These are phyloP conservation scores for Eutrema salsugineum DNA, from an alignment of 441 rosid genomes.

Conservation along the genomic window DNA sequence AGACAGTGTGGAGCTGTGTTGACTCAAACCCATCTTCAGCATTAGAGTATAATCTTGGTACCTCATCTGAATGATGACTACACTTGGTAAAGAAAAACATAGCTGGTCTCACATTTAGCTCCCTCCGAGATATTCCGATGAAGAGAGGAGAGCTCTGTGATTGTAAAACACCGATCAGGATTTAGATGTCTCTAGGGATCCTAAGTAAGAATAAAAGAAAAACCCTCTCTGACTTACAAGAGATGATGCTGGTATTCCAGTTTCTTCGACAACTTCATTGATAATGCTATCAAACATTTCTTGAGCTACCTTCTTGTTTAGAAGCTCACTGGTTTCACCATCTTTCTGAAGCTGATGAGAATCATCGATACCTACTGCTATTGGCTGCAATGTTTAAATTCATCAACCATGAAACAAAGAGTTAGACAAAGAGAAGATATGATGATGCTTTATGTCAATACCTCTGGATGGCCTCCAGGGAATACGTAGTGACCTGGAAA, in stretches of 20 bases:
- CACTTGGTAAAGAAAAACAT: slow-evolving; percentile 82
- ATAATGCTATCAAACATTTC: slow-evolving; percentile 84
- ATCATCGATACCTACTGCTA: slow-evolving; percentile 44
- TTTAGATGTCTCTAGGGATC: background rate
- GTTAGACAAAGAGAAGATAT: background rate
- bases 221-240: slow-evolving; percentile 47
- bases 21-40: slow-evolving; percentile 95
- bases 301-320: slow-evolving; percentile 51
- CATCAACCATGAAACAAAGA: background rate
- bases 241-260: slow-evolving; percentile 74
- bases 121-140: slow-evolving; percentile 74
- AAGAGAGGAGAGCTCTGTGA: slow-evolving; percentile 61
- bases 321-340: slow-evolving; percentile 13
- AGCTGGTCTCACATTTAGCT: slow-evolving; percentile 77
- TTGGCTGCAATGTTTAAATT: slow-evolving; percentile 52
- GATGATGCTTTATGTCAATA: slow-evolving; percentile 16
- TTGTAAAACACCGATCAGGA: slow-evolving; percentile 15
- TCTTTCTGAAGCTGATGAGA: slow-evolving; percentile 34
- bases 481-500: slow-evolving; percentile 89
- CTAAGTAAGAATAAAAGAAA: background rate
- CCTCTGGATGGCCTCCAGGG: slow-evolving; percentile 99
- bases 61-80: slow-evolving; percentile 60
- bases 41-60: slow-evolving; percentile 56
- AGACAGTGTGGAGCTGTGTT: slow-evolving; percentile 65
- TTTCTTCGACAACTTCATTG: slow-evolving; percentile 86